Evolutionary conservation across 108 stramenopile genomes (phyloP).

Genomic region (Cyclotella sp.): DNA sequence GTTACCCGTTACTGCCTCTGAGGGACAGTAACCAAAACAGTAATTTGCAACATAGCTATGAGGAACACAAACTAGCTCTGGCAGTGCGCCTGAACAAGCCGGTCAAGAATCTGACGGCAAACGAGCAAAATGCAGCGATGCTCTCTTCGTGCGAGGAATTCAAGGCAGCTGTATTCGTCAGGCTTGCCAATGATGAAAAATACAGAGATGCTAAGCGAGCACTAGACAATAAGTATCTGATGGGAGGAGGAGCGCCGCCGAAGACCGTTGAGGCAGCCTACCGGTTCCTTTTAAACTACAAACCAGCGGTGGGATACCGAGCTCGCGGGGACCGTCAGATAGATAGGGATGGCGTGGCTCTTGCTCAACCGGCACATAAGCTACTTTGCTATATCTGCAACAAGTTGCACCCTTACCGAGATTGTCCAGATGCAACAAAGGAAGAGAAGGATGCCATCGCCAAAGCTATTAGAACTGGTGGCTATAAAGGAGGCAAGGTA

Average conservation of each 20-base stretch:
- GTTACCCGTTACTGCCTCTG: too few relatives aligned
- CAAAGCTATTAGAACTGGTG: not conserved
- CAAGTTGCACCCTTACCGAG: not conserved
- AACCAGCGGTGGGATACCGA: not conserved
- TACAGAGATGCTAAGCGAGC: not conserved
- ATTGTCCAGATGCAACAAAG: not conserved
- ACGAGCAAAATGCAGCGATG: too few relatives aligned
- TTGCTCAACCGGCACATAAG: not conserved
- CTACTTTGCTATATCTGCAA: not conserved
- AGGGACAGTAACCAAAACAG: too few relatives aligned
- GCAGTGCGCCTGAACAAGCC: too few relatives aligned
- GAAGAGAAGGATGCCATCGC: constrained; percentile 5
- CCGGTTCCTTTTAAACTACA: not conserved
- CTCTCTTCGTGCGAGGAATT: not conserved
- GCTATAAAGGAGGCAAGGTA: not conserved
- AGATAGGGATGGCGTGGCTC: not conserved
- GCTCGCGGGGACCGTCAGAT: not conserved
- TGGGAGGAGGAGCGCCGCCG: not conserved
- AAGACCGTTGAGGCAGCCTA: not conserved
- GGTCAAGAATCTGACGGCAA: too few relatives aligned
- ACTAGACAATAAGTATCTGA: not conserved
- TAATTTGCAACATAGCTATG: too few relatives aligned
- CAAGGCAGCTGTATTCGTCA: constrained; percentile 1
- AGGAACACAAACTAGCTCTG: too few relatives aligned
- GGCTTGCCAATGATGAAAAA: not conserved